Conservation (phyloP, 768 basidiomycete genomes). For the Hygrophoropsis aurantiaca region DNA sequence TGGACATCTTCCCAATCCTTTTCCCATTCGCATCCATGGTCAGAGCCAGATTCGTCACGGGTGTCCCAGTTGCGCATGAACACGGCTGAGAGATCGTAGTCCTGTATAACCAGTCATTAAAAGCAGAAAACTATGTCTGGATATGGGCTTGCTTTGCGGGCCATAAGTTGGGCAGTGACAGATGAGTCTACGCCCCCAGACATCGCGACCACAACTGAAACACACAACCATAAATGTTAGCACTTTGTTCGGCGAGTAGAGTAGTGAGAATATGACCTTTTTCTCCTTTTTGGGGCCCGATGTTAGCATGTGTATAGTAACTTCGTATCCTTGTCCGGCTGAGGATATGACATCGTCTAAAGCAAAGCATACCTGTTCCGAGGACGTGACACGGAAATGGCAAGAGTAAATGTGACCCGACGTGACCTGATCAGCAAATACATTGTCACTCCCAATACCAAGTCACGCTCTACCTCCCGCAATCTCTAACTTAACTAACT, state of each 20-base stretch:
- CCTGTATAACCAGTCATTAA: too few species aligned
- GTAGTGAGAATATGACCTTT: conserved; percentile 18
- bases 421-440: too few species aligned
- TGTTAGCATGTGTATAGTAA: conserved; percentile 14
- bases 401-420: too few species aligned
- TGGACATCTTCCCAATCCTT: conserved; percentile 93
- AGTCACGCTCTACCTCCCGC: too few species aligned
- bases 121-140: neutral
- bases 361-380: neutral
- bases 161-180: conserved; percentile 76
- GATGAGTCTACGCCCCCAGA: conserved; percentile 96
- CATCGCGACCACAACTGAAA: conserved; percentile 84
- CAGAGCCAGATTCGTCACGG: conserved; percentile 74
- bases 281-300: conserved; percentile 23
- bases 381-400: too few species aligned
- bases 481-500: too few species aligned
- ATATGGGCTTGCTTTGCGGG: conserved; percentile 51
- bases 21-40: conserved; percentile 93
- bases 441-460: too few species aligned
- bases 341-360: conserved; percentile 11
- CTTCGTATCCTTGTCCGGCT: conserved; percentile 1
- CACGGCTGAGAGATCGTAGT: conserved; percentile 80
- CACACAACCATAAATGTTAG: neutral
- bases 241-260: neutral
- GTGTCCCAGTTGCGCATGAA: conserved; percentile 98